A percentile compares a stretch with the other conserved stretches of the same genome.
phyloP scores from a whole-genome alignment of 2,329 filamentous ascomycete genomes.

The Metarhizium brunneum region DNA sequence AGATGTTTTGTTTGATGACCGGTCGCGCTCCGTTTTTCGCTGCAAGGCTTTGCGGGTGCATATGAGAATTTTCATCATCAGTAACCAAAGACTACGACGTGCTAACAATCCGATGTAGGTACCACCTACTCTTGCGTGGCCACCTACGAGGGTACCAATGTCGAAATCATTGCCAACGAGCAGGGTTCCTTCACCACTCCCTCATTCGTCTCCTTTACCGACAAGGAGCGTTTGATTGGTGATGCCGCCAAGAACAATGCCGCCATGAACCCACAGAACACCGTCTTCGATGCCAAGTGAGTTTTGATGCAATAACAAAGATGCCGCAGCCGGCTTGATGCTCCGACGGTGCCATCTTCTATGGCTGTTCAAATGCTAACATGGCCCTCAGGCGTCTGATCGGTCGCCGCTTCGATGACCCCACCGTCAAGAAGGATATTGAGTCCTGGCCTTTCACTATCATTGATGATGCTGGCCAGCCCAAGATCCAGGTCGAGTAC shows the following conservation, averaged over 20 bases:
- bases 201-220: constrained; percentile 98
- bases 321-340: neutral
- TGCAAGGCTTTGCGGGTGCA: neutral
- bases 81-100: neutral
- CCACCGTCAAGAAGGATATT: constrained; percentile 96
- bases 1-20: neutral
- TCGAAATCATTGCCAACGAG: constrained; percentile 99
- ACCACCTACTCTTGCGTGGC: constrained; percentile 99
- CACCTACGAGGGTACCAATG: constrained; percentile 98
- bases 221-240: constrained; percentile 97
- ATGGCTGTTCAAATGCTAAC: constrained; percentile 7
- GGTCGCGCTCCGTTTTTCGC: constrained; percentile 3
- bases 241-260: constrained; percentile 99
- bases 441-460: constrained; percentile 99
- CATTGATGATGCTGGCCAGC: constrained; percentile 77
- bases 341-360: neutral
- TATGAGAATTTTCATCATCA: neutral
- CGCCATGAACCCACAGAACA: constrained; percentile 98
- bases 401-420: constrained; percentile 89
- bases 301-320: constrained; percentile 22
- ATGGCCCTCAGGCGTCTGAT: constrained; percentile 70
- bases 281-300: constrained; percentile 98
- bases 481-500: constrained; percentile 92
- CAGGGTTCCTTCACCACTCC: constrained; percentile 98
- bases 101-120: constrained; percentile 43